A percentile compares a stretch with the other conserved stretches of the same genome.
Evolutionary conservation across 495 filamentous ascomycete species (phyloP).

Genomic region (Talaromyces ruber): DNA sequence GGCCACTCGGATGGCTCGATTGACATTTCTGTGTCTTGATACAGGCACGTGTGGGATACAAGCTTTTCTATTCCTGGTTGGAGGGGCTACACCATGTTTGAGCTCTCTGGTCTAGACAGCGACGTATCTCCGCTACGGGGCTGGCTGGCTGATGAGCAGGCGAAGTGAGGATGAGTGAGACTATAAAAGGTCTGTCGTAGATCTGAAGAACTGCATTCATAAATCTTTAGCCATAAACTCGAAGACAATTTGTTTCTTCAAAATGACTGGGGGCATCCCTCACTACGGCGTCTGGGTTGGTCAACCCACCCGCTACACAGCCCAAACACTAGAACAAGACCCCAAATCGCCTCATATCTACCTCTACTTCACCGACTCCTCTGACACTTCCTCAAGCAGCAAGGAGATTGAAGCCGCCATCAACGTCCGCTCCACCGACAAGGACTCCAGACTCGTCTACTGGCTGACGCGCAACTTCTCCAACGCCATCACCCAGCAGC

Average conservation of each 20-base stretch:
- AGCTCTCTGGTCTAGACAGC: background rate
- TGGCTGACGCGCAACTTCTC: slow-evolving; percentile 17
- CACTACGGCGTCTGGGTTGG: slow-evolving; percentile 23
- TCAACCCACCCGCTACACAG: slow-evolving; percentile 15
- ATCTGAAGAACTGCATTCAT: too few species aligned
- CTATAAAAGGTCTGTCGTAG: background rate
- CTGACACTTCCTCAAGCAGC: slow-evolving; percentile 6
- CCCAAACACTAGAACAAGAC: slow-evolving; percentile 15
- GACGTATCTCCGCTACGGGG: background rate
- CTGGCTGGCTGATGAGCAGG: background rate
- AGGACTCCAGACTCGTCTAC: slow-evolving; percentile 18
- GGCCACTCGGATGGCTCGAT: background rate
- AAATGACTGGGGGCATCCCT: slow-evolving; percentile 14
- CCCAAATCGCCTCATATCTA: slow-evolving; percentile 20
- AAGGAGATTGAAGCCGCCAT: slow-evolving; percentile 17
- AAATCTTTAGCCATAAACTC: background rate
- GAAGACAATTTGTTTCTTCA: background rate
- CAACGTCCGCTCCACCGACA: slow-evolving; percentile 19
- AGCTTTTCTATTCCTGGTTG: background rate
- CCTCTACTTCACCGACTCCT: slow-evolving; percentile 18
- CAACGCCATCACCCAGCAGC: slow-evolving; percentile 14
- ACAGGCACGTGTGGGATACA: background rate
- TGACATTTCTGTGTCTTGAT: background rate
- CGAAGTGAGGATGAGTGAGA: background rate
- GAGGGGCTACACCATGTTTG: background rate